These are phyloP conservation scores for Puya raimondii DNA, from an alignment of 176 grass and related monocot genomes.

Conservation along the genomic window DNA sequence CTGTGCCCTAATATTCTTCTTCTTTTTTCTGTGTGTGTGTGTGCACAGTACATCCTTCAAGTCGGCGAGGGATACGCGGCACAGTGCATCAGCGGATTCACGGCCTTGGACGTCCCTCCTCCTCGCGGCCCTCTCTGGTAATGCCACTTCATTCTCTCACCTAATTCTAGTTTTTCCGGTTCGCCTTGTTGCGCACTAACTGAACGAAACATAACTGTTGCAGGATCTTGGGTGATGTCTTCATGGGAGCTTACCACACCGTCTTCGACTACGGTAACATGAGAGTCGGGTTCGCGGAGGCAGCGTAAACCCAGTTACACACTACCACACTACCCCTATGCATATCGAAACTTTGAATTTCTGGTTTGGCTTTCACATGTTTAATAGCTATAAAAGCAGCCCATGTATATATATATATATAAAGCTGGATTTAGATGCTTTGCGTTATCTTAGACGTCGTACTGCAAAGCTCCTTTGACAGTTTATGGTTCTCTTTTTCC, in stretches of 20 bases:
- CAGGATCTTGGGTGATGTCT: slow-evolving; percentile 99
- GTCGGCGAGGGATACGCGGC: slow-evolving; percentile 49
- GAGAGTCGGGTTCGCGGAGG: slow-evolving; percentile 68
- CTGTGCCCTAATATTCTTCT: background rate
- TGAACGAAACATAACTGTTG: slow-evolving; percentile 12
- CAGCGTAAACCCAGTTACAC: slow-evolving; percentile 32
- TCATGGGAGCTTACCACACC: slow-evolving; percentile 93
- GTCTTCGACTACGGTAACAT: slow-evolving; percentile 72
- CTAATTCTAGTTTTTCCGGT: background rate
- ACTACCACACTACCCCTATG: background rate
- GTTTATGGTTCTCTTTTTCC: background rate
- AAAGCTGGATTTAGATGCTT: background rate
- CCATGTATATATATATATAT: background rate
- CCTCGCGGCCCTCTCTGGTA: slow-evolving; percentile 93
- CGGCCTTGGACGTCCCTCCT: slow-evolving; percentile 65
- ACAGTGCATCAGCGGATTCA: slow-evolving; percentile 98
- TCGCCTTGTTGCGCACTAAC: background rate
- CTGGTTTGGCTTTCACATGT: no score
- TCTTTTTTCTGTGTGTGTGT: slow-evolving; percentile 11
- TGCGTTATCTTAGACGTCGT: background rate
- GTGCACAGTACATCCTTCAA: slow-evolving; percentile 71
- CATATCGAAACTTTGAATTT: background rate
- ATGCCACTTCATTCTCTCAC: background rate
- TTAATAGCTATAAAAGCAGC: background rate
- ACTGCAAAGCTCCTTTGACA: background rate